Evolutionary conservation across 176 grass and related monocot species (phyloP).

Genomic region (Leersia perrieri): DNA sequence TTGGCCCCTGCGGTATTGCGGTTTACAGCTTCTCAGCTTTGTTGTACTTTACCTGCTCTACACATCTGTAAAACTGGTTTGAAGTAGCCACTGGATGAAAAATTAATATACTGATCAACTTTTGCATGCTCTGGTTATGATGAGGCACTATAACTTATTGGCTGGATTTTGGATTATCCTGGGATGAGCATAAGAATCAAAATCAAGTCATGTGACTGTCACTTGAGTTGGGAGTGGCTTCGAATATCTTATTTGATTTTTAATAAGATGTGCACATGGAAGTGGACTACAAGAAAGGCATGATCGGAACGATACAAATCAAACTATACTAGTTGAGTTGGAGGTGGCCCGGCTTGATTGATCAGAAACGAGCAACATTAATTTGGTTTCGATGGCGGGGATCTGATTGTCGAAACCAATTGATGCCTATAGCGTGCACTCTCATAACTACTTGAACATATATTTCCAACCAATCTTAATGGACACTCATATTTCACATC

Average conservation of each 20-base stretch:
- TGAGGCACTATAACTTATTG: not conserved
- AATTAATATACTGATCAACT: slow-evolving; percentile 4
- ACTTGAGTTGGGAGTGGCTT: slow-evolving; percentile 2
- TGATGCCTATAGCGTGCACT: no score
- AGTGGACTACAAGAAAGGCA: not conserved
- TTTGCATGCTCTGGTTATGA: not conserved
- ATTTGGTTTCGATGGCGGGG: not conserved
- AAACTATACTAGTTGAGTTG: not conserved
- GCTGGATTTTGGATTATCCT: slow-evolving; percentile 1
- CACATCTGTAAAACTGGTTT: slow-evolving; percentile 21
- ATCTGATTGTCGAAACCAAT: not conserved
- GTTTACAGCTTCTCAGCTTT: slow-evolving; percentile 11
- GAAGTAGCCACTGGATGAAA: slow-evolving; percentile 6
- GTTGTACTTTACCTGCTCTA: slow-evolving; percentile 5
- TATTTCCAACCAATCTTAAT: no score
- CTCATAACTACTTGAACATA: no score
- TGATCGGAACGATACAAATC: not conserved
- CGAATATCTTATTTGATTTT: not conserved
- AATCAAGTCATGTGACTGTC: slow-evolving; percentile 13
- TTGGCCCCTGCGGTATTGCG: slow-evolving; percentile 55
- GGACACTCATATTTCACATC: no score
- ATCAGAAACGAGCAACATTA: not conserved
- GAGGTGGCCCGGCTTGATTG: not conserved
- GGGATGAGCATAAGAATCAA: not conserved
- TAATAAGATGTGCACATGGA: not conserved